phyloP scores from a whole-genome alignment of 495 filamentous ascomycete species.

The Aspergillus incahuasiensis region DNA sequence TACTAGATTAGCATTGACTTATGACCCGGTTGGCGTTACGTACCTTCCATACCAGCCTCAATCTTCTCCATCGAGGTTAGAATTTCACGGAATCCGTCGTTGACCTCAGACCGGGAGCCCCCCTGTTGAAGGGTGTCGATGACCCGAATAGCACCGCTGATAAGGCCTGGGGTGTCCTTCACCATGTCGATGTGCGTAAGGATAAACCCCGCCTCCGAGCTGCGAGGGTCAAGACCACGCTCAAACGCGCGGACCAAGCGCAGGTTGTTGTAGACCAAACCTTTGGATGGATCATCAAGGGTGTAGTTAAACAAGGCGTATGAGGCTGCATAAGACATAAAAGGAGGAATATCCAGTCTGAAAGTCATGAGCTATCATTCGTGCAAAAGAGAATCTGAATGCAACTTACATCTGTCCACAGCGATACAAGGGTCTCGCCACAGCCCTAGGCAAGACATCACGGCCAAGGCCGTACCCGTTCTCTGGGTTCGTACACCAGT shows the following conservation, averaged over 20 bases:
- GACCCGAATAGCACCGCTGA: slow-evolving; percentile 61
- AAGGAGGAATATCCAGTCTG: slow-evolving; percentile 56
- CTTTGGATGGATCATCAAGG: slow-evolving; percentile 57
- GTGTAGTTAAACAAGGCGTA: slow-evolving; percentile 91
- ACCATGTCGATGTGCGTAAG: slow-evolving; percentile 84
- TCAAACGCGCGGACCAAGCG: slow-evolving; percentile 86
- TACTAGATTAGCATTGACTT: background rate
- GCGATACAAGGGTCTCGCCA: slow-evolving; percentile 70
- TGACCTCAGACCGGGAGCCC: slow-evolving; percentile 50
- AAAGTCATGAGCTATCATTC: slow-evolving; percentile 7
- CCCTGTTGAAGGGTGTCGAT: slow-evolving; percentile 53
- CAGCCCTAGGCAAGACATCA: slow-evolving; percentile 59
- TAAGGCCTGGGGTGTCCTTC: slow-evolving; percentile 64
- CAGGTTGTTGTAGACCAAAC: slow-evolving; percentile 68
- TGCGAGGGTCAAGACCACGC: slow-evolving; percentile 73
- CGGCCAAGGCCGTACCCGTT: slow-evolving; percentile 72
- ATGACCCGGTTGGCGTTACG: slow-evolving; percentile 10
- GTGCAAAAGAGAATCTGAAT: background rate
- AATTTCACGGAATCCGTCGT: slow-evolving; percentile 58
- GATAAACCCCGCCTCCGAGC: slow-evolving; percentile 90
- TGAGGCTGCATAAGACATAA: slow-evolving; percentile 92
- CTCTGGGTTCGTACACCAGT: slow-evolving; percentile 54
- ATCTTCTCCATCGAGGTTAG: slow-evolving; percentile 62
- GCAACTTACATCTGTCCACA: slow-evolving; percentile 74
- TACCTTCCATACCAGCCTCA: slow-evolving; percentile 75